phyloP scores from a whole-genome alignment of 495 filamentous ascomycete genomes.

The Podospora bellae-mahoneyi region DNA sequence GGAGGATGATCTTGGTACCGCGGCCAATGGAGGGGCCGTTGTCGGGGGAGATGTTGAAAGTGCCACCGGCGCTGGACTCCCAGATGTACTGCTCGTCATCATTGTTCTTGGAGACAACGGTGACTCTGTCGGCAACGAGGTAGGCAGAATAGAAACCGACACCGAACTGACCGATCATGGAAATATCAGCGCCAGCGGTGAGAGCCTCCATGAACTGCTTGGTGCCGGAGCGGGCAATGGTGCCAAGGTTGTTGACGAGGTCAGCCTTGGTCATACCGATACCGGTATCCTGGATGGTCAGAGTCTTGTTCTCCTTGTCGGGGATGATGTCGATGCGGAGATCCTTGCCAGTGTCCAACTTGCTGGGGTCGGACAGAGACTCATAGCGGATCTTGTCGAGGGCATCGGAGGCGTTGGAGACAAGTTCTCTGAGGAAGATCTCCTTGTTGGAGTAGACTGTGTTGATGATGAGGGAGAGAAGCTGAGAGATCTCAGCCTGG shows the following conservation, averaged over 20 bases:
- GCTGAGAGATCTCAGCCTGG: constrained; percentile 99
- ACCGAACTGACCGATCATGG: constrained; percentile 99
- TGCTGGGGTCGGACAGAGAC: constrained; percentile 91
- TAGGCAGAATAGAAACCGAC: constrained; percentile 99
- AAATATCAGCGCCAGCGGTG: constrained; percentile 96
- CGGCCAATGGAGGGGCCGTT: constrained; percentile 88
- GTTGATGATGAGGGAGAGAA: constrained; percentile 98
- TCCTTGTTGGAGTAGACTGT: constrained; percentile 99
- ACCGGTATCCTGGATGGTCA: constrained; percentile 95
- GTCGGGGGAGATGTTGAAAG: constrained; percentile 89
- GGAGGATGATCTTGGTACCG: constrained; percentile 95
- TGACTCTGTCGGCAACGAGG: constrained; percentile 95
- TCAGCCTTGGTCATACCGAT: constrained; percentile 99
- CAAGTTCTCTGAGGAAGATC: constrained; percentile 96
- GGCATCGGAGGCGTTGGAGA: constrained; percentile 97
- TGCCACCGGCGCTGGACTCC: constrained; percentile 96
- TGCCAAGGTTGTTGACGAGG: constrained; percentile 99
- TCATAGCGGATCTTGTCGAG: constrained; percentile 99
- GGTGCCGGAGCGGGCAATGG: constrained; percentile 96
- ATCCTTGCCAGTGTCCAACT: constrained; percentile 95
- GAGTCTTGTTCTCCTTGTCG: constrained; percentile 91
- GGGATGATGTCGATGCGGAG: constrained; percentile 98
- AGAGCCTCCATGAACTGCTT: constrained; percentile 99
- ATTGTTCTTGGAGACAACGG: constrained; percentile 95
- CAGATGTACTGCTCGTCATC: constrained; percentile 99